phyloP scores from a whole-genome alignment of 768 basidiomycete species.

The Neoboletus subvelutipes region DNA sequence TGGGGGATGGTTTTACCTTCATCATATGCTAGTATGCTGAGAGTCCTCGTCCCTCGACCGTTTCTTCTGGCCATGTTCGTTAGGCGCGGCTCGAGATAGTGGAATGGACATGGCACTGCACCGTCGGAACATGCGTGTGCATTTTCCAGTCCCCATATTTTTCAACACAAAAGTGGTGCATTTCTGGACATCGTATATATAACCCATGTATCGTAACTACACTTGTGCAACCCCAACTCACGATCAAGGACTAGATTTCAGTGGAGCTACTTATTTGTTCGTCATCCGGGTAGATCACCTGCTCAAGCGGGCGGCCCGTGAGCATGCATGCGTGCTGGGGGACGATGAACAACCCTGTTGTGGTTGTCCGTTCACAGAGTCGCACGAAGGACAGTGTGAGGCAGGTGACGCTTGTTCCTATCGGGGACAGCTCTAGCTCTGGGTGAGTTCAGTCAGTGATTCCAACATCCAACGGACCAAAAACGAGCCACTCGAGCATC shows the following conservation, averaged over 20 bases:
- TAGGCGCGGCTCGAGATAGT: too few species aligned
- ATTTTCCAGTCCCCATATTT: too few species aligned
- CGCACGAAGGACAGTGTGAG: too few species aligned
- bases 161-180: background rate
- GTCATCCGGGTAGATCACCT: conserved; percentile 70
- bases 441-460: background rate
- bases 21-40: too few species aligned
- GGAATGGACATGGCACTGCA: too few species aligned
- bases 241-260: background rate
- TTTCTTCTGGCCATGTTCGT: too few species aligned
- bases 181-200: conserved; percentile 1
- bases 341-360: conserved; percentile 69
- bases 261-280: background rate
- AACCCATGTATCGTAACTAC: background rate
- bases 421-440: too few species aligned
- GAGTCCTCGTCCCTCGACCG: too few species aligned
- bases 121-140: too few species aligned
- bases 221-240: background rate
- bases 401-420: too few species aligned
- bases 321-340: conserved; percentile 95
- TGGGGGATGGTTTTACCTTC: background rate
- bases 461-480: too few species aligned
- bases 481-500: too few species aligned
- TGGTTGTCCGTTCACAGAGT: conserved; percentile 35
- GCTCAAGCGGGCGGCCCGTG: conserved; percentile 81